A percentile compares a stretch with the other conserved stretches of the same genome.
phyloP scores from a whole-genome alignment of 495 filamentous ascomycete species.

The Penicillium canescens region DNA sequence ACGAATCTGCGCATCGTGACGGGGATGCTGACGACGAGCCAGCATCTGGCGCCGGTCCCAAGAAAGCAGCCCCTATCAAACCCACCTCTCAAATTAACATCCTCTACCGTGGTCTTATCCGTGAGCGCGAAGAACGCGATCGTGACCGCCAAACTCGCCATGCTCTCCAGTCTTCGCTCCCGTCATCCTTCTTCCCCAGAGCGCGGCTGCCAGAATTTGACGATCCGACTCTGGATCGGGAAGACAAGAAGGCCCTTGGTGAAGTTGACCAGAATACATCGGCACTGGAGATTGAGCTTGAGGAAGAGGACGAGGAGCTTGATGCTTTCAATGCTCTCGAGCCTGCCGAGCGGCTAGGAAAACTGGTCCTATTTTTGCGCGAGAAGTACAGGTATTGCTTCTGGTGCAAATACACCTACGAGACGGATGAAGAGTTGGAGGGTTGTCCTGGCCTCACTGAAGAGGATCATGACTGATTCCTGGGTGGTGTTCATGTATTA shows the following conservation, averaged over 20 bases:
- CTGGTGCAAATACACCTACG: conserved; percentile 90
- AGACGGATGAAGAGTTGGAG: conserved; percentile 62
- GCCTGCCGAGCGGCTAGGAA: conserved; percentile 60
- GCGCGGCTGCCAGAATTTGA: conserved; percentile 52
- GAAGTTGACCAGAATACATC: conserved; percentile 38
- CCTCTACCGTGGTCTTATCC: conserved; percentile 75
- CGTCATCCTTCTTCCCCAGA: conserved; percentile 44
- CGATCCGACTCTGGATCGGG: conserved; percentile 53
- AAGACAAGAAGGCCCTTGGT: conserved; percentile 58
- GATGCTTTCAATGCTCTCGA: conserved; percentile 77
- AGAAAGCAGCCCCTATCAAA: conserved; percentile 37
- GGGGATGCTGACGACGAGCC: conserved; percentile 18
- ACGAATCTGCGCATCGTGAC: not conserved
- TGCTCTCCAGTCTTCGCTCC: conserved; percentile 66
- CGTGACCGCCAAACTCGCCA: conserved; percentile 65
- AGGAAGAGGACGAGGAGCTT: conserved; percentile 82
- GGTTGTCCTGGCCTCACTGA: conserved; percentile 89
- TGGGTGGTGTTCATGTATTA: not conserved
- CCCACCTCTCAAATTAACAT: conserved; percentile 67
- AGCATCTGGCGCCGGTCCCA: conserved; percentile 6
- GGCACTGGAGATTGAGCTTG: conserved; percentile 64
- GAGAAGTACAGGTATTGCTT: conserved; percentile 82
- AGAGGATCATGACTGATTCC: conserved; percentile 80
- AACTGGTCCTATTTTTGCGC: conserved; percentile 67
- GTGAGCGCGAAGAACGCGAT: conserved; percentile 68